Conservation (phyloP, 2,329 filamentous ascomycete genomes). For the Cytospora chrysosperma region DNA sequence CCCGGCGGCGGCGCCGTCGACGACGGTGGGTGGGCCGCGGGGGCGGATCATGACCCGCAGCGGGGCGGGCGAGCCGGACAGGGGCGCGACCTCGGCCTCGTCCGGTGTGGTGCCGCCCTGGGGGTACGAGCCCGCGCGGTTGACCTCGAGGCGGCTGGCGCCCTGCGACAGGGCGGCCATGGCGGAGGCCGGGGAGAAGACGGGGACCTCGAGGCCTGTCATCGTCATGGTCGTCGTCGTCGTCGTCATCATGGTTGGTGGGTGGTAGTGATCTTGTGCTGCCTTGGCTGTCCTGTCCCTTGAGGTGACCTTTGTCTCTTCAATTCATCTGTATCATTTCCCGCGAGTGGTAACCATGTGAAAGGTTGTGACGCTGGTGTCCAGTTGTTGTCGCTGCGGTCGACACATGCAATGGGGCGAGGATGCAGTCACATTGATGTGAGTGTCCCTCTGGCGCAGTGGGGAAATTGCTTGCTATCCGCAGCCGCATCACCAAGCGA, state of each 20-base stretch:
- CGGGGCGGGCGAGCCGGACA: constrained; percentile 37
- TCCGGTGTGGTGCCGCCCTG: constrained; percentile 53
- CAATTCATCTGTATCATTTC: no score
- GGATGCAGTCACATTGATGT: background rate
- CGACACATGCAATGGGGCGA: background rate
- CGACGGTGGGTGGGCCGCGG: constrained; percentile 41
- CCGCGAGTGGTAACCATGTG: no score
- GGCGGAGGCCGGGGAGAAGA: constrained; percentile 48
- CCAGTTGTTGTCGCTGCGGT: background rate
- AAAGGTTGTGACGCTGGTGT: background rate
- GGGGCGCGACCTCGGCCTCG: constrained; percentile 37
- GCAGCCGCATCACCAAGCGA: background rate
- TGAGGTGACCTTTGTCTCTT: background rate
- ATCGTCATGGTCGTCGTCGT: background rate
- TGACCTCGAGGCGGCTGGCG: constrained; percentile 54
- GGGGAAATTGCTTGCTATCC: background rate
- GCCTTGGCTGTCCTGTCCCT: background rate
- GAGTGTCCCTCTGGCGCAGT: background rate
- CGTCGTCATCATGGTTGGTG: background rate
- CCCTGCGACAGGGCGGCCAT: constrained; percentile 41
- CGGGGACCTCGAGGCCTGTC: constrained; percentile 49
- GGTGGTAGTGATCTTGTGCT: background rate
- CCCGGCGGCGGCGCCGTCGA: constrained; percentile 2
- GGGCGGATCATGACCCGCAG: constrained; percentile 58
- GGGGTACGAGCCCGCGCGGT: constrained; percentile 49